phyloP scores from a whole-genome alignment of 306 rosid species.

The Coriaria nepalensis region DNA sequence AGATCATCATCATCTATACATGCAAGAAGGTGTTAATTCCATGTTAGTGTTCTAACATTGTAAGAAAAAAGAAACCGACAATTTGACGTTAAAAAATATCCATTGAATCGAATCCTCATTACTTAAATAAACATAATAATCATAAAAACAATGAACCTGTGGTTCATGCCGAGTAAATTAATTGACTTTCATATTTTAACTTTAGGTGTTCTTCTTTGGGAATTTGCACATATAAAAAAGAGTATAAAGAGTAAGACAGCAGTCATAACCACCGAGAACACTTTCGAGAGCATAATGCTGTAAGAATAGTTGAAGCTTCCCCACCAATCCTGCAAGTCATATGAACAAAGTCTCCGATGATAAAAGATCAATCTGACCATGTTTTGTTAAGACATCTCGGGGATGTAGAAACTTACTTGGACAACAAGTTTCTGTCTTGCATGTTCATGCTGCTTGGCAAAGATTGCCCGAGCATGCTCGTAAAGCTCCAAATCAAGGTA shows the following conservation, averaged over 20 bases:
- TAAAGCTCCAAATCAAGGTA: conserved; percentile 84
- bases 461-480: conserved; percentile 50
- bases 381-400: conserved; percentile 3
- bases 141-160: too few species aligned
- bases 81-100: too few species aligned
- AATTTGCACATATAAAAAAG: conserved; percentile 38
- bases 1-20: too few species aligned
- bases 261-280: conserved; percentile 23
- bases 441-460: conserved; percentile 39
- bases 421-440: conserved; percentile 19
- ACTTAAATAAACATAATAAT: too few species aligned
- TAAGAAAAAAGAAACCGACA: too few species aligned
- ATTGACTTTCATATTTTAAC: conserved; percentile 34
- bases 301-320: conserved; percentile 21
- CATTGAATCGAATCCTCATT: too few species aligned
- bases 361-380: background rate
- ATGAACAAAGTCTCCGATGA: conserved; percentile 2
- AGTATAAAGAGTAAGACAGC: conserved; percentile 24
- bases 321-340: conserved; percentile 47
- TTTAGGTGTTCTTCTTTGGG: conserved; percentile 60
- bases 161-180: too few species aligned
- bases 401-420: conserved; percentile 32
- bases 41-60: too few species aligned
- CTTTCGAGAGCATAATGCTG: conserved; percentile 28
- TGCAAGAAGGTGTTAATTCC: too few species aligned